Evolutionary conservation across 2,329 filamentous ascomycete genomes (phyloP).

Genomic region (Gyromitra esculenta): DNA sequence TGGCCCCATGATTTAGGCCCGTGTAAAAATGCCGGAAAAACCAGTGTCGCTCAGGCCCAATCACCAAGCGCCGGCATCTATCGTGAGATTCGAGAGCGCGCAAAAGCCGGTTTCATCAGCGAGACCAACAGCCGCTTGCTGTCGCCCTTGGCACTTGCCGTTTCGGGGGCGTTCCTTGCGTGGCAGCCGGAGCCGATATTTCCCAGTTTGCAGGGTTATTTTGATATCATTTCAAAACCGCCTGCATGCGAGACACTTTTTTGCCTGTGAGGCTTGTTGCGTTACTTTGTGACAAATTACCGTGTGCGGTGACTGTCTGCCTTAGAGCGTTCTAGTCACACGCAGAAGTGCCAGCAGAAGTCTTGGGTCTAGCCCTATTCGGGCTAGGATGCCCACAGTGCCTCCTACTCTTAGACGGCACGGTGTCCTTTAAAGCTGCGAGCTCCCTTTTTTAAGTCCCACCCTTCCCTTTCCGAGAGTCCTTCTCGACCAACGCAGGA

Average conservation of each 20-base stretch:
- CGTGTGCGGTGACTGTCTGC: slow-evolving; percentile 49
- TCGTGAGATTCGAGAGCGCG: slow-evolving; percentile 33
- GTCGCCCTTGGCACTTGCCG: slow-evolving; percentile 37
- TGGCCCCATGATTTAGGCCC: slow-evolving; percentile 35
- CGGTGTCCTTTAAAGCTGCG: slow-evolving; percentile 52
- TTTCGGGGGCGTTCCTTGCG: slow-evolving; percentile 44
- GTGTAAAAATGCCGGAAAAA: slow-evolving; percentile 39
- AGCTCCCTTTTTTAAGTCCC: slow-evolving; percentile 53
- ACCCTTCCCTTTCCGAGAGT: slow-evolving; percentile 54
- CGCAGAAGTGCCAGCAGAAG: slow-evolving; percentile 47
- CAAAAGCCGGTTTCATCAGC: slow-evolving; percentile 52
- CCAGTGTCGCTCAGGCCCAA: slow-evolving; percentile 40
- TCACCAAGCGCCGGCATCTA: slow-evolving; percentile 48
- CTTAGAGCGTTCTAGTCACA: slow-evolving; percentile 52
- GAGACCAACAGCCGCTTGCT: slow-evolving; percentile 47
- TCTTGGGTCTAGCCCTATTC: slow-evolving; percentile 36
- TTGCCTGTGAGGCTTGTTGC: slow-evolving; percentile 45
- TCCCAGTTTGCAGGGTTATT: slow-evolving; percentile 33
- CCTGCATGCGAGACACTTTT: slow-evolving; percentile 36
- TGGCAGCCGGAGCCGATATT: slow-evolving; percentile 48
- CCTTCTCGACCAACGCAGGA: slow-evolving; percentile 53
- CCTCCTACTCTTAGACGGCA: slow-evolving; percentile 42
- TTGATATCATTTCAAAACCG: slow-evolving; percentile 39
- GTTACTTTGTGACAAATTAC: slow-evolving; percentile 52
- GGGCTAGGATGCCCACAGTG: slow-evolving; percentile 24